These are phyloP conservation scores for Cordyceps fumosorosea DNA, from an alignment of 2,329 filamentous ascomycete genomes.

Conservation along the genomic window DNA sequence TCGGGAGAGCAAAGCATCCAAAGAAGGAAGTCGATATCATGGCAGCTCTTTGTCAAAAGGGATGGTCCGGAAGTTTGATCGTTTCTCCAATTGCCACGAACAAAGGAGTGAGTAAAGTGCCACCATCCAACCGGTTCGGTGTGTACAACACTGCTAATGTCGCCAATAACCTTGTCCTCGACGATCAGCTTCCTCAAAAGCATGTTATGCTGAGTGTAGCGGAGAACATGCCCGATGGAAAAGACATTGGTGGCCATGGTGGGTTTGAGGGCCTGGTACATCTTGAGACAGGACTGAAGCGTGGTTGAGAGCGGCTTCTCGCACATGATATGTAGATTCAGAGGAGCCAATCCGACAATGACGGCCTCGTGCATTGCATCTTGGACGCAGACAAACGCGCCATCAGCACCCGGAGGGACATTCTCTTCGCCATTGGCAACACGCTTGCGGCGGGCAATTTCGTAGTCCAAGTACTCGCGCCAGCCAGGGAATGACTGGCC, in stretches of 20 bases:
- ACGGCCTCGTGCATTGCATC: conserved; percentile 87
- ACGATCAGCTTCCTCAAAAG: conserved; percentile 72
- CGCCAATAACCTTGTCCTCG: conserved; percentile 69
- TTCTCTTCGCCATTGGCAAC: conserved; percentile 39
- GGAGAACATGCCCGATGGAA: conserved; percentile 86
- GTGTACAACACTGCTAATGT: conserved; percentile 80
- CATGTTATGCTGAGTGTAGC: conserved; percentile 91
- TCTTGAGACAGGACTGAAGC: conserved; percentile 68
- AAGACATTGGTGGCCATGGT: conserved; percentile 50
- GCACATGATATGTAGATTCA: conserved; percentile 78
- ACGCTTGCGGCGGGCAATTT: conserved; percentile 53
- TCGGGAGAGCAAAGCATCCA: conserved; percentile 80
- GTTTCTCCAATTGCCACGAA: conserved; percentile 89
- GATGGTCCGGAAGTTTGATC: conserved; percentile 70
- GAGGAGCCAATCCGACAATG: conserved; percentile 62
- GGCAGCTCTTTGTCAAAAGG: conserved; percentile 89
- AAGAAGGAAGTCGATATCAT: conserved; percentile 87
- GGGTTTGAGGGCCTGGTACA: conserved; percentile 53
- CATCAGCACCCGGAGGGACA: conserved; percentile 52
- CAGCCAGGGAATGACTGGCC: conserved; percentile 69
- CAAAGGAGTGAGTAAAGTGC: conserved; percentile 89
- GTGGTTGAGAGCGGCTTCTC: conserved; percentile 89
- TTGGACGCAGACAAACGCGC: conserved; percentile 60
- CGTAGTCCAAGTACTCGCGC: conserved; percentile 70
- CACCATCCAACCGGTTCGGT: conserved; percentile 94